Evolutionary conservation across 148 eudicot genomes (phyloP), one percentile per base, ranked within the genome.

Genomic region (Euryodendron excelsum): DNA sequence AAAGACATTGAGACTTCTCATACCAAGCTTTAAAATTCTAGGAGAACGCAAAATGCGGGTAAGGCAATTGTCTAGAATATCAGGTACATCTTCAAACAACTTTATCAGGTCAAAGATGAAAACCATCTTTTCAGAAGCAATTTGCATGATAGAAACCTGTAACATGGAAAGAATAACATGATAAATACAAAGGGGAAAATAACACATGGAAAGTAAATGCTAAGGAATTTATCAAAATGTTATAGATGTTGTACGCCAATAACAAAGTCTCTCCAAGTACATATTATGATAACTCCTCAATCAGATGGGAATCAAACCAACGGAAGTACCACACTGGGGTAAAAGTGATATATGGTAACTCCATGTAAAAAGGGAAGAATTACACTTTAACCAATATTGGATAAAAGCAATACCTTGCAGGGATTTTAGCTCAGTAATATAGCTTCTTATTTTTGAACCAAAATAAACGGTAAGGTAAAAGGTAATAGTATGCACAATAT

Each of bases 71-170:
- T 93, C 93, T 53, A 96, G 75, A 73, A 86, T 73, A 78, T 83
- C 88, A 44, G 99, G 98, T 34, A 72, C 84, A 62, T 87, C 91
- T 45, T 84, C 85, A 79, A 85, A 81, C 72, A 96, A 90, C 81
- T 90, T 96, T 79, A 96, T 96, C 74, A 96, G 82, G 86, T 96
- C 99, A 78, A 96, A 69, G 82, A 96, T 80, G 84, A 86, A 93
- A 73, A 90, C 99, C 81, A 55, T 86, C 77, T 87, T 88, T 82
- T 91, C 97, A 44, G 98, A 86, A 76, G 98, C 97, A 86, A 96
- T 89, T 87, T 96, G 99, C 87, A 96, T 96, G 77, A 96, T 93
- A 47, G 99, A 96, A 47, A 96, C 99, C 99, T 96, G 91, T 67
- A 80, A 73, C 56, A 70, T 48, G 9, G 65, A 63, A 47, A 75